These are phyloP conservation scores for Phytopythium chamaehyphon DNA, from an alignment of 352 stramenopile genomes.

Conservation along the genomic window DNA sequence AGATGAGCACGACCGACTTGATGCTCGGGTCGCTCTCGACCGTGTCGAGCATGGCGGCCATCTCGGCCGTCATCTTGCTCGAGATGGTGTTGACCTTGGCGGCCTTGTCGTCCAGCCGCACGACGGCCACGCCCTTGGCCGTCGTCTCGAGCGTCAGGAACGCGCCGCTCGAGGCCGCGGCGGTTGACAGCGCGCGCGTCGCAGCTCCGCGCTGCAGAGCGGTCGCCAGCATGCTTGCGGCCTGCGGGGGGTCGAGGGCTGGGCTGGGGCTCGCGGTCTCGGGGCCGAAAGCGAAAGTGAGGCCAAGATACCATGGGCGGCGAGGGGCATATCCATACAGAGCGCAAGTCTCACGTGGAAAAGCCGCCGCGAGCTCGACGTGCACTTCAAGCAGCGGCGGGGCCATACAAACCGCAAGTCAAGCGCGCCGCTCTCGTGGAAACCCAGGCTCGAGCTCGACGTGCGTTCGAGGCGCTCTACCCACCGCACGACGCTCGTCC, in stretches of 20 bases:
- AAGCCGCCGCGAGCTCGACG: constrained; percentile 1
- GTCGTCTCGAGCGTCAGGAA: constrained; percentile 90
- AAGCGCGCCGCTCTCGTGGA: too few relatives aligned
- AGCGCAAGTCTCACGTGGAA: constrained; percentile 4
- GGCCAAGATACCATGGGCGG: constrained; percentile 2
- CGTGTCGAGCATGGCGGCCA: constrained; percentile 82
- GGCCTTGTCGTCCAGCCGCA: constrained; percentile 90
- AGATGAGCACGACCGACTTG: constrained; percentile 97
- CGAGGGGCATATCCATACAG: not conserved
- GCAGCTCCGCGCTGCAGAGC: constrained; percentile 6
- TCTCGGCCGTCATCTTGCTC: constrained; percentile 88
- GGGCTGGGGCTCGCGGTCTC: not conserved
- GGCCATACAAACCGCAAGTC: too few relatives aligned
- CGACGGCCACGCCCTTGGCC: constrained; percentile 85
- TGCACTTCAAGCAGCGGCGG: constrained; percentile 2
- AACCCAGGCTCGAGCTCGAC: too few relatives aligned
- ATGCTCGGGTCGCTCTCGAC: constrained; percentile 89
- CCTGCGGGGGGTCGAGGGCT: not conserved
- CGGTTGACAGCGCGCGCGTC: constrained; percentile 21
- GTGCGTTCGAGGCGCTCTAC: too few relatives aligned
- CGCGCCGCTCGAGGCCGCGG: constrained; percentile 38
- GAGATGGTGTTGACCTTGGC: constrained; percentile 94
- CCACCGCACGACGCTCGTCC: too few relatives aligned
- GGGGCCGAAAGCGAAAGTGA: constrained; percentile 4
- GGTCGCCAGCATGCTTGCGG: constrained; percentile 1